A percentile compares a stretch with the other conserved stretches of the same genome.
phyloP scores from a whole-genome alignment of 2,329 filamentous ascomycete species.

The Penicillium sp. region DNA sequence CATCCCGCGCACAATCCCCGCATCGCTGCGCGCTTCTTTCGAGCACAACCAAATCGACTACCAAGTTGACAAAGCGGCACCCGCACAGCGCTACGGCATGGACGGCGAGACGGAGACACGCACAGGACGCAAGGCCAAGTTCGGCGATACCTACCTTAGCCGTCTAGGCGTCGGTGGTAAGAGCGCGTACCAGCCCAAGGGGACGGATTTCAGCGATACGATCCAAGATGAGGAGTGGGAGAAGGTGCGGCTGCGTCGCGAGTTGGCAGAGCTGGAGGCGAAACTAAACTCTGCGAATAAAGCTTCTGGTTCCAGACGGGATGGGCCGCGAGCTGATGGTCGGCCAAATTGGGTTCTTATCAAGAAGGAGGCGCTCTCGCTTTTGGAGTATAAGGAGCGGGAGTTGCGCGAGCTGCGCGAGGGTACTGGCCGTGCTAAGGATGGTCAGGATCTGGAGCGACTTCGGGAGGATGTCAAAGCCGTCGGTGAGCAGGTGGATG shows the following conservation, averaged over 20 bases:
- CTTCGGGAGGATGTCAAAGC: constrained; percentile 81
- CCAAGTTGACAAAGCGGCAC: constrained; percentile 73
- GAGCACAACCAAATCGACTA: constrained; percentile 97
- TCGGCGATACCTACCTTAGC: constrained; percentile 93
- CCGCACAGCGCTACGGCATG: constrained; percentile 73
- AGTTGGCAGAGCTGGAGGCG: constrained; percentile 81
- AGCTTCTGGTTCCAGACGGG: constrained; percentile 60
- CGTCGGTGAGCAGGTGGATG: constrained; percentile 92
- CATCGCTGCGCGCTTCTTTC: constrained; percentile 84
- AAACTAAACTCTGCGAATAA: constrained; percentile 81
- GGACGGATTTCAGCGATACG: constrained; percentile 83
- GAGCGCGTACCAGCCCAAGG: constrained; percentile 72
- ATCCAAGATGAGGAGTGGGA: constrained; percentile 94
- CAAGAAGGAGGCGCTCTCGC: constrained; percentile 87
- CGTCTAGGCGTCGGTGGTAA: constrained; percentile 74
- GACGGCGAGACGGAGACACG: constrained; percentile 72
- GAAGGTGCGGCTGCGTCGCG: constrained; percentile 89
- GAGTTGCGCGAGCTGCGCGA: constrained; percentile 69
- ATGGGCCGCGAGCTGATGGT: constrained; percentile 57
- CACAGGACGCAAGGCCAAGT: constrained; percentile 91
- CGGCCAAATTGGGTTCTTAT: constrained; percentile 84
- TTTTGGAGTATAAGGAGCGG: constrained; percentile 90
- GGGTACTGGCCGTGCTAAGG: constrained; percentile 52
- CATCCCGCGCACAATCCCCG: constrained; percentile 85
- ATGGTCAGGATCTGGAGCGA: constrained; percentile 68